A percentile compares a stretch with the other conserved stretches of the same genome.
Evolutionary conservation across 1,284 basidiomycete genomes (phyloP).

Genomic region (Apiotrichum domesticum): DNA sequence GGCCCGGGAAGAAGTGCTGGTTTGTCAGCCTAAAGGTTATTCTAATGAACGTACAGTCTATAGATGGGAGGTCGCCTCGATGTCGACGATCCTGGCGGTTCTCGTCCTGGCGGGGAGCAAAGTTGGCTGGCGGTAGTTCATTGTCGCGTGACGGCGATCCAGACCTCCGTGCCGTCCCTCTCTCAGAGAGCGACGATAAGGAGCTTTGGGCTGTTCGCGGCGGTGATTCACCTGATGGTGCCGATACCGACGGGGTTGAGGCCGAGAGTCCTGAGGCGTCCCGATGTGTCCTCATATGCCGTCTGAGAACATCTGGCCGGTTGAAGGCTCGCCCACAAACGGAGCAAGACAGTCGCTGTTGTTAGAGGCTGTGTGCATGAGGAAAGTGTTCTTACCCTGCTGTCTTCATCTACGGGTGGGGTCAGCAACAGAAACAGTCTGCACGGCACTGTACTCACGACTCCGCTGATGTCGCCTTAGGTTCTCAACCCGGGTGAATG

Average conservation of each 20-base stretch:
- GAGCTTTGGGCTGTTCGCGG: background rate
- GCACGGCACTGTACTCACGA: background rate
- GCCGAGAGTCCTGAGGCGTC: background rate
- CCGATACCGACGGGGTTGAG: background rate
- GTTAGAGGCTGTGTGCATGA: background rate
- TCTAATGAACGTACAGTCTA: background rate
- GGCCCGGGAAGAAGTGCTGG: background rate
- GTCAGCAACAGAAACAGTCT: no score
- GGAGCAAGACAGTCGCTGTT: conserved; percentile 1
- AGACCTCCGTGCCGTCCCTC: background rate
- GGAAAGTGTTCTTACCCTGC: background rate
- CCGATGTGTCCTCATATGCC: conserved; percentile 3
- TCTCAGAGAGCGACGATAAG: background rate
- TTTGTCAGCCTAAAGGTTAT: background rate
- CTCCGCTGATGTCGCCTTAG: conserved; percentile 4
- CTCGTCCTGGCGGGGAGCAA: background rate
- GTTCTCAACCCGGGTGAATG: conserved; percentile 6
- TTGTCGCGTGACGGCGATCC: background rate
- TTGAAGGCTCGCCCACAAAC: conserved; percentile 3
- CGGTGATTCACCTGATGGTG: background rate
- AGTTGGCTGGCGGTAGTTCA: background rate
- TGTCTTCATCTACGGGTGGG: conserved; percentile 1
- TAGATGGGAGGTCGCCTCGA: background rate
- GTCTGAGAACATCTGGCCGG: conserved; percentile 5
- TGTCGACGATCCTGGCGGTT: background rate